Conservation (phyloP, 202 grass and related monocot species). For the Zizania palustris region DNA sequence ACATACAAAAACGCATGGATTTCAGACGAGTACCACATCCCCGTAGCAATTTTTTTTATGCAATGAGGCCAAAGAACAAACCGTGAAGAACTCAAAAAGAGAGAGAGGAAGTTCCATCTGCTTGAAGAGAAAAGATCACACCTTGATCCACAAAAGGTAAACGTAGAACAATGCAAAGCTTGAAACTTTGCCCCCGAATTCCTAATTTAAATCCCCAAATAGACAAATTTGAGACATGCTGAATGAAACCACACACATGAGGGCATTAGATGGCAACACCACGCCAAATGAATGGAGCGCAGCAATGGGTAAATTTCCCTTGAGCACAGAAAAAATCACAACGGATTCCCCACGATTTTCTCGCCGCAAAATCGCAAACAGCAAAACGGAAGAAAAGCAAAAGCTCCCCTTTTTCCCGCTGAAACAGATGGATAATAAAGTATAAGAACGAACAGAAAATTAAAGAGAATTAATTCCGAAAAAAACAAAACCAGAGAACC, state of each 20-base stretch:
- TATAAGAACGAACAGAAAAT: conserved; percentile 26
- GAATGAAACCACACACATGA: background rate
- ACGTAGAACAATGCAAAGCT: background rate
- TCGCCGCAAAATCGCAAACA: background rate
- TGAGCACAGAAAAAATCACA: background rate
- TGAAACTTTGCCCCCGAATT: background rate
- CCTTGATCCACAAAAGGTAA: conserved; percentile 2
- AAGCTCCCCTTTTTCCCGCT: background rate
- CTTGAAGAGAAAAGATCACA: conserved; percentile 4
- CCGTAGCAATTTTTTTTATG: too few relatives aligned
- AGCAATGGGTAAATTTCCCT: background rate
- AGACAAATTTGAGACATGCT: background rate
- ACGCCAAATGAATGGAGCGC: background rate
- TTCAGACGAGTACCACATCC: background rate
- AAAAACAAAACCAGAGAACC: background rate
- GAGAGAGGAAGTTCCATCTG: too few relatives aligned
- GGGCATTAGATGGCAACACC: background rate
- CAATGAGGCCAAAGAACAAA: too few relatives aligned
- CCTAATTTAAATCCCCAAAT: background rate
- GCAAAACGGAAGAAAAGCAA: background rate
- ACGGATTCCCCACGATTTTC: conserved; percentile 25
- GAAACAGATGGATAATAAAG: background rate
- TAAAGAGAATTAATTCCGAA: background rate
- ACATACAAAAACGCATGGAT: background rate
- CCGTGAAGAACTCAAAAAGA: too few relatives aligned